Conservation (phyloP, 2,329 filamentous ascomycete genomes). For the Penicillium polonicum region DNA sequence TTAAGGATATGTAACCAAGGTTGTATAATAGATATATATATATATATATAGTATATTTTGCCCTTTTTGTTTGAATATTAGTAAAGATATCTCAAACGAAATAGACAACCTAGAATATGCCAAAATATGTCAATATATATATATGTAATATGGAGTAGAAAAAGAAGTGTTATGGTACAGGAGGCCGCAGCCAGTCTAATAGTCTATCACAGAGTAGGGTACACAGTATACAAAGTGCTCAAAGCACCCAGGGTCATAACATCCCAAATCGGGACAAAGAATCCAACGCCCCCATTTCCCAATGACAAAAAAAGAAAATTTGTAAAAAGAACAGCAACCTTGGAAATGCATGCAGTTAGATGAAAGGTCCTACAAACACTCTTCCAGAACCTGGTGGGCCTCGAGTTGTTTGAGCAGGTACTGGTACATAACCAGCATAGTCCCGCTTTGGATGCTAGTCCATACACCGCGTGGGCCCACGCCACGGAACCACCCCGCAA, state of each 20-base stretch:
- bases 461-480: conserved; percentile 90
- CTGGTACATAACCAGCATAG: conserved; percentile 96
- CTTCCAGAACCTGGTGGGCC: conserved; percentile 38
- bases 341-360: conserved; percentile 13
- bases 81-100: background rate
- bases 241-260: conserved; percentile 10
- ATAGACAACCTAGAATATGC: background rate
- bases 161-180: conserved; percentile 19
- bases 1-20: background rate
- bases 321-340: conserved; percentile 7
- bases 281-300: conserved; percentile 20
- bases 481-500: conserved; percentile 89
- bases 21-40: background rate
- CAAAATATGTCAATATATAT: background rate
- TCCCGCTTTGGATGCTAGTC: conserved; percentile 96
- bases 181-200: conserved; percentile 20
- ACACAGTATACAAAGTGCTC: conserved; percentile 16
- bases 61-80: too few species aligned
- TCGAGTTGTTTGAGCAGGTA: conserved; percentile 77
- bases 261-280: conserved; percentile 11
- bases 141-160: conserved; percentile 4
- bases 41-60: background rate
- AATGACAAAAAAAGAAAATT: conserved; percentile 4
- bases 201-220: conserved; percentile 19
- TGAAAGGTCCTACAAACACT: conserved; percentile 20